Evolutionary conservation across 106 monocot genomes (phyloP), one percentile per base, ranked within the genome.

Genomic region (Apostasia ramifera): DNA sequence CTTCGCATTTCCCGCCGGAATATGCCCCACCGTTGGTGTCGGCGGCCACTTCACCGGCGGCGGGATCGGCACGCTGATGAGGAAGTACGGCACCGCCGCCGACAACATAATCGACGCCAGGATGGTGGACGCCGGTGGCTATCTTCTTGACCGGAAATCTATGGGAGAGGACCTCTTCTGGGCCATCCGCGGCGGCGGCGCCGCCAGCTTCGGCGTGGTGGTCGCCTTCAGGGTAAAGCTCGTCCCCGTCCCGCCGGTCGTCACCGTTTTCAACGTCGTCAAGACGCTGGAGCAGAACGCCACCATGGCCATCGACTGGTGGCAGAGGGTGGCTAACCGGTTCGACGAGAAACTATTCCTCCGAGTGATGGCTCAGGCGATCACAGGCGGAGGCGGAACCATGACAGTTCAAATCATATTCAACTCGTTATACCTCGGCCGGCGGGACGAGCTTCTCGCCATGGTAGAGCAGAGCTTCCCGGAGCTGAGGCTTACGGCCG

Each of bases 111-210:
- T 82, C 38, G 86, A 83, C 15, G 83, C 77, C 0, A 46, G 40
- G 3, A 2, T 86, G 1, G 80, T 84, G 6, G 59, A 81, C 47
- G 67, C 66, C 11, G 47, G 68, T 14, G 88, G 84, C 6, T 15
- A 39, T 8, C 8, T 88, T 5, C 71, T 82, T 1, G 59, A 79
- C 40, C 26, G 82, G 37, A 66, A 59, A 37, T 38, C 74, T 38
- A 89, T 89, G 89, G 89, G 85, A 4, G 85, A 85, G 70, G 85
- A 89, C 54, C 53, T 77, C 42, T 89, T 89, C 61, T 89, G 89
- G 89, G 89, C 80, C 1, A 75, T 89, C 0, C 66, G 89, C 8
- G 84, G 88, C 6, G 83, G 83, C 3, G 87, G 87, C 0, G 80
- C 70, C 0, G 77, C 81, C 6, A 84, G 78, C 40, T 88, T 81